These are phyloP conservation scores for Penstemon newberryi DNA, from an alignment of 257 asterid species.

Conservation along the genomic window DNA sequence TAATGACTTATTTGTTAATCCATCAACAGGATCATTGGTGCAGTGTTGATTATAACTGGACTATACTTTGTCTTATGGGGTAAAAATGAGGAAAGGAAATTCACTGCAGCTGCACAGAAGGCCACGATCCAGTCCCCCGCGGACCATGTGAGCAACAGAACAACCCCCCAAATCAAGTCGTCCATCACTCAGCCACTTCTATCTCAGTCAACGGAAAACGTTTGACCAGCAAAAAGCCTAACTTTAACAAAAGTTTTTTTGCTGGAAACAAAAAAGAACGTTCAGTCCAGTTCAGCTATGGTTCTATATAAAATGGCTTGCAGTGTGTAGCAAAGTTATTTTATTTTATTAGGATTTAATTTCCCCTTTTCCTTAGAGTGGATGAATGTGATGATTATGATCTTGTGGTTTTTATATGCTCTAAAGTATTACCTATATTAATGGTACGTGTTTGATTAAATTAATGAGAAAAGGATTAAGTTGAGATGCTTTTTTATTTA, in stretches of 20 bases:
- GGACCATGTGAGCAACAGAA: constrained; percentile 51
- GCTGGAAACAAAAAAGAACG: constrained; percentile 29
- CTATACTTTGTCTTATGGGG: constrained; percentile 93
- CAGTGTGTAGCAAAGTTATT: constrained; percentile 46
- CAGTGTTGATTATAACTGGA: constrained; percentile 79
- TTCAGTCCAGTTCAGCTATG: constrained; percentile 35
- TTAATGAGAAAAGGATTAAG: constrained; percentile 31
- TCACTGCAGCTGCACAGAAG: constrained; percentile 30
- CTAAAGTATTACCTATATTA: constrained; percentile 35
- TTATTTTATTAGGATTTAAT: constrained; percentile 24
- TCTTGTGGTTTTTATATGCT: constrained; percentile 33
- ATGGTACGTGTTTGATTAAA: constrained; percentile 35
- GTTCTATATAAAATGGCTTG: constrained; percentile 42
- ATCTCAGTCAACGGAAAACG: constrained; percentile 54
- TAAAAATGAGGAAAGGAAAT: constrained; percentile 77
- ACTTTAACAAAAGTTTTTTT: constrained; percentile 30
- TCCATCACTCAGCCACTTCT: constrained; percentile 89
- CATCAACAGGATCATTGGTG: constrained; percentile 79
- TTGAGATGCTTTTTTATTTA: neutral
- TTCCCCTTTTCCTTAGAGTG: constrained; percentile 26
- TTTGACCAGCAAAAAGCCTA: constrained; percentile 42
- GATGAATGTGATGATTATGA: constrained; percentile 50
- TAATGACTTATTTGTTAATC: neutral
- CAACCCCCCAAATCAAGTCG: constrained; percentile 55
- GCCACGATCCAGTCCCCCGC: constrained; percentile 53